Evolutionary conservation across 306 rosid genomes (phyloP), one percentile per base, ranked within the genome.

Genomic region (Cajanus cajan): DNA sequence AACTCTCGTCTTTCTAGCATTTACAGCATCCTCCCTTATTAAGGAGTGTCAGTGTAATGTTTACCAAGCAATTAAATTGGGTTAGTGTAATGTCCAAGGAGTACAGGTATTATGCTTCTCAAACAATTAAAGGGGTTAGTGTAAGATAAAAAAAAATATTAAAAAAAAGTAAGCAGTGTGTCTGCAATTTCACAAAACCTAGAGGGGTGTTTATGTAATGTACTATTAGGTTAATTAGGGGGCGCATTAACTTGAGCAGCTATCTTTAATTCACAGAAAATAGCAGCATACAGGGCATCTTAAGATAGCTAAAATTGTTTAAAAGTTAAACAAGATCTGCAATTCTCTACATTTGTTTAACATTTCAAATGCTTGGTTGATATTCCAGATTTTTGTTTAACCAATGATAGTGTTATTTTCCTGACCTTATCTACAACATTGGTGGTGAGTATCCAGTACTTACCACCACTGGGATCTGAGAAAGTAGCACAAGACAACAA

Each of bases 381-480:
- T 51, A 66, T 21, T 15, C 65, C 41, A 22, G 45, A 52, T 5
- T 21, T 66, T 77, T 52, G 12, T 59, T 73, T n/a, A n/a, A 22
- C 59, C 33, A 31, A 12, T 59, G 21, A 51, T 15, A 8, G 44
- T 14, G 68, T 41, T 11, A 54, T 25, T 40, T 52, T 54, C n/a
- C 33, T 36, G 11, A 15, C 65, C 22, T 47, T 48, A 50, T 39
- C 64, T 34, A 36, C 50, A 52, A 19, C 1, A 71, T 44, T 31
- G 25, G 4, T 19, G 16, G 40, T 19, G 7, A 76, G 16, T 4
- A 19, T 8, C 80, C 55, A 77, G 19, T 21, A 33, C 67, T 16
- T 19, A 36, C 16, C 18, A 24, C 57, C 18, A 55, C 12, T 7
- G 1, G 15, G 77, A 87, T 85, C 88, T 72, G 84, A 39, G 65